Base-by-base conservation (phyloP, 345 rosid genomes). In the Cardamine occulta region DNA sequence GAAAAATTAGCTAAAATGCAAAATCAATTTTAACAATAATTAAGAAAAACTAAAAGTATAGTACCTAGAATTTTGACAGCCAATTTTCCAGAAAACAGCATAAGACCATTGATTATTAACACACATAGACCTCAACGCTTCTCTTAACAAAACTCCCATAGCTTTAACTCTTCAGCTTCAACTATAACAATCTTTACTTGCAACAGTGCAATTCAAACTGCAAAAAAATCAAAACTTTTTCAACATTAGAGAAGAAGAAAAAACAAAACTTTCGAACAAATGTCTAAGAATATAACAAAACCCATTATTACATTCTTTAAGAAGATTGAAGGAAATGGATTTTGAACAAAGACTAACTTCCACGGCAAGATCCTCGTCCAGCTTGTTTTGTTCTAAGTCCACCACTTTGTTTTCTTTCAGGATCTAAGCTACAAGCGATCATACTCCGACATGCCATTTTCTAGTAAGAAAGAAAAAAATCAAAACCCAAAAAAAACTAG, bases 351-450 rank as follows among this genome's bases (percentile, higher is more conserved):
- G 72, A 49, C 98, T 95, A 95, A 87, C 98, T 95, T 66, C 99
- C 99, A 47, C 99, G 88, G 85, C 99, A 95, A 66, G 99, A 95
- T 70, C 94, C 97, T 83, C 98, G 66, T 31, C 99, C 99, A 28
- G 98, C 98, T 80, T 95, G 99, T 78, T 92, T 87, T 15, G 97
- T 93, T 80, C 97, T 84, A 57, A 90, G 87, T n/a, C 93, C 99
- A 3, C 97, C 99, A 71, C 97, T 86, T 72, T 91, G 87, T 81
- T 87, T 93, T 80, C 99, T 81, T 49, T 93, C 91, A 45, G 99
- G 96, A 86, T 95, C 99, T 88, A 92, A 89, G 83, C 83, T 90
- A 47, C 83, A 86, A 6, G 83, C 79, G 31, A 84, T 71, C 94
- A 84, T 80, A 60, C 84, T 82, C 84, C 87, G 32, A 83, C 82